phyloP scores from a whole-genome alignment of 306 rosid species.

The Acacia confusa region DNA sequence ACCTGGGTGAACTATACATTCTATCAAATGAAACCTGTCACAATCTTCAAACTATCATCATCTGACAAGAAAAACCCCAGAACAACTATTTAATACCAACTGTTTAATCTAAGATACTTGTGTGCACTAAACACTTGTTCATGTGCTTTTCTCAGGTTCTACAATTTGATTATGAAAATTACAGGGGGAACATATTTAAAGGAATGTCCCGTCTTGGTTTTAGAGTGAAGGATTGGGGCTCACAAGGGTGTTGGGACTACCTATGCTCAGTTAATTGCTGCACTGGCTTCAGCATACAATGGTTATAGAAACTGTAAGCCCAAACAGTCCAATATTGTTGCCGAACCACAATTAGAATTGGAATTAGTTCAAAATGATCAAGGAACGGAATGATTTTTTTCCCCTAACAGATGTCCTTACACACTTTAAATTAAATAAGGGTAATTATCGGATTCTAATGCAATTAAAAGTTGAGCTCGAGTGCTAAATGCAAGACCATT shows the following conservation, averaged over 20 bases:
- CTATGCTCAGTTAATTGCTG: conserved; percentile 95
- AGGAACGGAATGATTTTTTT: too few relatives aligned
- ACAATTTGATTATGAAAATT: conserved; percentile 82
- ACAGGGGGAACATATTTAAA: conserved; percentile 62
- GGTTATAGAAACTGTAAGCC: background rate
- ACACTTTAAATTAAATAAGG: background rate
- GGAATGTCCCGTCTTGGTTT: conserved; percentile 58
- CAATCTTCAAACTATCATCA: too few relatives aligned
- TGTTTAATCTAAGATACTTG: too few relatives aligned
- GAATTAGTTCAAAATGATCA: background rate
- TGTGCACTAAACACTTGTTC: conserved; percentile 14
- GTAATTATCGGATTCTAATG: background rate
- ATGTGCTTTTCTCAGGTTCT: conserved; percentile 54
- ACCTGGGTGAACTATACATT: too few relatives aligned
- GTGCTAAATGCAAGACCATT: background rate
- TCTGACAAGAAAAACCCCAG: too few relatives aligned
- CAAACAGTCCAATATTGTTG: background rate
- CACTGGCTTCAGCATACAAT: conserved; percentile 77
- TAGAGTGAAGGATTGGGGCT: conserved; percentile 94
- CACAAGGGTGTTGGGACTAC: conserved; percentile 96
- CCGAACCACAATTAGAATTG: background rate
- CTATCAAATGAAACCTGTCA: too few relatives aligned
- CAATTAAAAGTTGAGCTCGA: background rate
- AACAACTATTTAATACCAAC: too few relatives aligned
- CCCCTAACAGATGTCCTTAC: background rate